Conservation (phyloP, 2,329 filamentous ascomycete genomes). For the Aspergillus piperis region DNA sequence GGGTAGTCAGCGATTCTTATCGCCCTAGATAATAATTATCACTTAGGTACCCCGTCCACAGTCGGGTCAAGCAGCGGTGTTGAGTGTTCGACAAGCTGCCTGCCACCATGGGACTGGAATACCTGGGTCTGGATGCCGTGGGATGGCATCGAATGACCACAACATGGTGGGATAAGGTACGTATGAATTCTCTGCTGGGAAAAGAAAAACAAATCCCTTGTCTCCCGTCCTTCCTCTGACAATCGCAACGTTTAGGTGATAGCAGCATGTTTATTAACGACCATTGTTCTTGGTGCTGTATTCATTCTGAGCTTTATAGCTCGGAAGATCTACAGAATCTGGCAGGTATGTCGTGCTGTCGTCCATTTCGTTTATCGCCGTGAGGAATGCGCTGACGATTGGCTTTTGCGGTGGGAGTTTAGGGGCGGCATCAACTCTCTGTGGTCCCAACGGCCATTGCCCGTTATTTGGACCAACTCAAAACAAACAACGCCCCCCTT, state of each 20-base stretch:
- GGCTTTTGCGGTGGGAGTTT: neutral
- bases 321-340: constrained; percentile 9
- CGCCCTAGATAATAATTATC: neutral
- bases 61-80: neutral
- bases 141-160: constrained; percentile 20
- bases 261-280: constrained; percentile 16
- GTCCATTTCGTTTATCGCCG: neutral
- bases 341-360: constrained; percentile 12
- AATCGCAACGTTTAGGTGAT: constrained; percentile 9
- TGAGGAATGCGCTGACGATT: neutral
- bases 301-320: constrained; percentile 17
- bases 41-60: neutral
- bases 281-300: constrained; percentile 14
- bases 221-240: neutral
- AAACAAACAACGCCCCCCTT: constrained; percentile 9
- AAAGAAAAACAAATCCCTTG: neutral
- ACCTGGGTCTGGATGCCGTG: constrained; percentile 21
- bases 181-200: neutral
- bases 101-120: constrained; percentile 18
- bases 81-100: neutral
- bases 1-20: neutral
- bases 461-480: constrained; percentile 16
- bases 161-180: constrained; percentile 22
- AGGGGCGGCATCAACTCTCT: constrained; percentile 18
- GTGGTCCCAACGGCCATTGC: constrained; percentile 11